Conservation (phyloP, 2,329 filamentous ascomycete species). For the Ophiostoma sp. region DNA sequence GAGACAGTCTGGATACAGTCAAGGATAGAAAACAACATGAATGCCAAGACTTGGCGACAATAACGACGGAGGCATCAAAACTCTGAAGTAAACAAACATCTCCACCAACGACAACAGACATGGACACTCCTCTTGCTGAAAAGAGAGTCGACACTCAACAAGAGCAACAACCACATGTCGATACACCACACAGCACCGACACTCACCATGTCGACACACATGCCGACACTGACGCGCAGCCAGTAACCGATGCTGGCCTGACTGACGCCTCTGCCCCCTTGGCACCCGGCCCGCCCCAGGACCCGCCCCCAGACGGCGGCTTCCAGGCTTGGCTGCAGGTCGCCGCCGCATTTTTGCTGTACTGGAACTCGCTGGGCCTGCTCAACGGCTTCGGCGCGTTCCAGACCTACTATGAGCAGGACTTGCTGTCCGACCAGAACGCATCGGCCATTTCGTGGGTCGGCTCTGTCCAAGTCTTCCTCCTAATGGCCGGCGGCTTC, state of each 20-base stretch:
- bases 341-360: conserved; percentile 9
- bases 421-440: conserved; percentile 18
- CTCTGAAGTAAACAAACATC: background rate
- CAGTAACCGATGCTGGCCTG: too few species aligned
- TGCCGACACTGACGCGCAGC: too few species aligned
- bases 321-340: conserved; percentile 21
- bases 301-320: background rate
- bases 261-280: background rate
- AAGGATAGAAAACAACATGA: background rate
- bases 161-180: background rate
- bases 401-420: conserved; percentile 21
- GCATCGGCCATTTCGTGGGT: conserved; percentile 50
- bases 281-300: background rate
- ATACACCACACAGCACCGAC: background rate
- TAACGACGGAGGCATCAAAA: background rate
- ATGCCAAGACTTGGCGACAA: background rate
- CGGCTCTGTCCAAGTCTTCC: conserved; percentile 48
- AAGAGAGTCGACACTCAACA: background rate
- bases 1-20: background rate
- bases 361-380: conserved; percentile 20
- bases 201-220: background rate
- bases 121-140: background rate
- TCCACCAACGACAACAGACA: background rate
- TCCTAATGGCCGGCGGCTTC: conserved; percentile 44
- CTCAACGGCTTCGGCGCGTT: conserved; percentile 22